Evolutionary conservation across 306 rosid genomes (phyloP).

Genomic region (Quercus robur): DNA sequence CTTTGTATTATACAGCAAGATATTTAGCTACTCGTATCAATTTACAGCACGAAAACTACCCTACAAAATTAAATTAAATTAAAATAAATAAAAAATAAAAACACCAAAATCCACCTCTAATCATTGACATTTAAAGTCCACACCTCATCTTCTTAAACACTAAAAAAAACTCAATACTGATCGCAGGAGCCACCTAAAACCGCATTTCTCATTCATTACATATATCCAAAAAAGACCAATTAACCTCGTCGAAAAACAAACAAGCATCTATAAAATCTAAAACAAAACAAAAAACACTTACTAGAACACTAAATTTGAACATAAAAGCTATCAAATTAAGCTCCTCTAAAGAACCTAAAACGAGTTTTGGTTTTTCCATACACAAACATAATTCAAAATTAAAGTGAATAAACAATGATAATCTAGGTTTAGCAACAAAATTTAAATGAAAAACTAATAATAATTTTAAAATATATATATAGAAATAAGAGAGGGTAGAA

Average conservation of each 20-base stretch:
- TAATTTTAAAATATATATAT: background rate
- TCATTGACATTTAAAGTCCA: background rate
- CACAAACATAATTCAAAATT: background rate
- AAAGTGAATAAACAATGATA: constrained; percentile 5
- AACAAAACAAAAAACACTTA: background rate
- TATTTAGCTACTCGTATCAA: too few species aligned
- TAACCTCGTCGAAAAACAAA: background rate
- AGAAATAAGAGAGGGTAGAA: background rate
- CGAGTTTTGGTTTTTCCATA: background rate
- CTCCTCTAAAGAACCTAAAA: constrained; percentile 16
- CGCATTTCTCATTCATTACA: background rate
- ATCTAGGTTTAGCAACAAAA: constrained; percentile 18
- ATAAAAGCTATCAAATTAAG: background rate
- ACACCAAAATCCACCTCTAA: background rate
- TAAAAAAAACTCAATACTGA: background rate
- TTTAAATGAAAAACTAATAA: too few species aligned
- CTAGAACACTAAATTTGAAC: background rate
- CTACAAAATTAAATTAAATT: background rate
- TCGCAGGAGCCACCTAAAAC: background rate
- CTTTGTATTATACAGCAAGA: too few species aligned
- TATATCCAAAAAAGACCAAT: background rate
- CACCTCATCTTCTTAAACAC: background rate
- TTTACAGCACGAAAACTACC: background rate
- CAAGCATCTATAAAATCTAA: background rate
- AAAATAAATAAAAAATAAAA: too few species aligned